Percentiles rank a stretch among this genome's conserved stretches.
Evolutionary conservation across 768 basidiomycete species (phyloP).

Genomic region (Leccinum rimulosum): DNA sequence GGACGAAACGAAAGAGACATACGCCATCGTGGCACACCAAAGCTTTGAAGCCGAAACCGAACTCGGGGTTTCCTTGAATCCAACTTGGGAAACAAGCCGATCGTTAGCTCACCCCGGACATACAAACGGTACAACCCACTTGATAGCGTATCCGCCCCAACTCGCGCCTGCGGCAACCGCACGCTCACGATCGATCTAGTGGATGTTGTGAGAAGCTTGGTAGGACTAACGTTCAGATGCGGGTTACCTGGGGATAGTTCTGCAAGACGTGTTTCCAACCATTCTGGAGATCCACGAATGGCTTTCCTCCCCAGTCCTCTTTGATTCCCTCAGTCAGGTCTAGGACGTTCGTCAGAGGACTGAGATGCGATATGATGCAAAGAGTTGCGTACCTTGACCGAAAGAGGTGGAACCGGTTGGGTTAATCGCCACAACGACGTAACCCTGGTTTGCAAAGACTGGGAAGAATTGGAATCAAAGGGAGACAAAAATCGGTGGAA

Average conservation of each 20-base stretch:
- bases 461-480: not conserved
- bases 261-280: constrained; percentile 73
- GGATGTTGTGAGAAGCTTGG: not conserved
- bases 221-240: not conserved
- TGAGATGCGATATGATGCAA: not conserved
- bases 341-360: constrained; percentile 24
- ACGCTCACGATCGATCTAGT: constrained; percentile 63
- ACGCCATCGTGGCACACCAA: constrained; percentile 92
- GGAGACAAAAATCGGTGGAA: not conserved
- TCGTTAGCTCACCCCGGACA: constrained; percentile 3
- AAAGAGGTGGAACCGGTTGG: constrained; percentile 94
- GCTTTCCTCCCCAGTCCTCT: constrained; percentile 84
- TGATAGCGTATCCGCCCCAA: constrained; percentile 88
- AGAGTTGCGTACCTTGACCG: constrained; percentile 61
- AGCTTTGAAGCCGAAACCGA: constrained; percentile 85
- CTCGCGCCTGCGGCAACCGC: constrained; percentile 79
- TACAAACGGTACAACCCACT: constrained; percentile 43
- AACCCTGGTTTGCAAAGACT: constrained; percentile 87
- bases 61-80: constrained; percentile 94
- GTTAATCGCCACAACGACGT: constrained; percentile 84
- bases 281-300: constrained; percentile 71
- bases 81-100: constrained; percentile 49
- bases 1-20: constrained; percentile 17
- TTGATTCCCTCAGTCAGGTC: constrained; percentile 80
- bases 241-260: constrained; percentile 61